Evolutionary conservation across 441 rosid genomes (phyloP).

Genomic region (Mallotus japonicus): DNA sequence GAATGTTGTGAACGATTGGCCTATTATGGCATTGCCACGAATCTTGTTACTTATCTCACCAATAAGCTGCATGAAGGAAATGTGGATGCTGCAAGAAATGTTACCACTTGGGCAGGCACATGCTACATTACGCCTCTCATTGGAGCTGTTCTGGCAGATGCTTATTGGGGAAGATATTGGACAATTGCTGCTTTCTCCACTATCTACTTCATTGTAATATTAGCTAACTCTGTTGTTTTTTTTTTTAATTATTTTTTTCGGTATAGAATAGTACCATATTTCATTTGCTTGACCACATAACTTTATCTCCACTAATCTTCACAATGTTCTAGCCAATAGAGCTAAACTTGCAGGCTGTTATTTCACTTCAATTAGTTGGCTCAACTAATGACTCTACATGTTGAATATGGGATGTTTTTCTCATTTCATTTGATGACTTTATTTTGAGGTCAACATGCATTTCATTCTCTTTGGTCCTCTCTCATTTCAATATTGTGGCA

Average conservation of each 20-base stretch:
- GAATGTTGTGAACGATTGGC: constrained; percentile 94
- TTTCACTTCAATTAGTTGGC: background rate
- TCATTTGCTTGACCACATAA: background rate
- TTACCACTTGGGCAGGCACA: constrained; percentile 84
- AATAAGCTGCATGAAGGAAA: constrained; percentile 71
- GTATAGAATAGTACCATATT: background rate
- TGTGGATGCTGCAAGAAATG: constrained; percentile 80
- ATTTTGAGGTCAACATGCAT: background rate
- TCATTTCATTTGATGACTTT: background rate
- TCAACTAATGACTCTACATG: background rate
- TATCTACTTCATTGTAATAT: constrained; percentile 66
- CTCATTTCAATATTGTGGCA: background rate
- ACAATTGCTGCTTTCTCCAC: constrained; percentile 81
- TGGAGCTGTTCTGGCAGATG: constrained; percentile 85
- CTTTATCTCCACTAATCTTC: background rate
- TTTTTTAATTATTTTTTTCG: background rate
- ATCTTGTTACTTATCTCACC: constrained; percentile 82
- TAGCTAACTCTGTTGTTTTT: background rate
- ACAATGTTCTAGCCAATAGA: background rate
- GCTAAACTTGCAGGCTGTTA: background rate
- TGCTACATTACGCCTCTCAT: constrained; percentile 86
- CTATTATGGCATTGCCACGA: constrained; percentile 79
- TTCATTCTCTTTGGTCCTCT: background rate
- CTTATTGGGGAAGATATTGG: constrained; percentile 95
- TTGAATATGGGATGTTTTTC: background rate